Evolutionary conservation across 495 filamentous ascomycete genomes (phyloP), one percentile per base, ranked within the genome.

Genomic region (Cryomyces antarcticus): DNA sequence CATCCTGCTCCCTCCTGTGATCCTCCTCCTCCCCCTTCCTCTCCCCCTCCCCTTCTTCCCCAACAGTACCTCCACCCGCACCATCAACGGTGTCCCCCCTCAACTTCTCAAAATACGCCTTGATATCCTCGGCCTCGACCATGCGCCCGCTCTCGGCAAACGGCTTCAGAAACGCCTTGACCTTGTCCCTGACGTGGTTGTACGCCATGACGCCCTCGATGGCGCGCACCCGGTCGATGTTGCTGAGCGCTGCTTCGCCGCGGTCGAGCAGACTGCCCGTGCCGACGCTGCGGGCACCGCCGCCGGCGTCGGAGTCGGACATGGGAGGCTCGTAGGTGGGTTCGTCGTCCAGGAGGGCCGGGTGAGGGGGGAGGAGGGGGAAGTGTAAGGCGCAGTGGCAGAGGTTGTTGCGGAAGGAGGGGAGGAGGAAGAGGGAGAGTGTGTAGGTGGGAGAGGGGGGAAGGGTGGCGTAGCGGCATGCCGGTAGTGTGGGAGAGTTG

Each of bases 151-250:
- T 85, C 57, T 93, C 88, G 4, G 89, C 89, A 61, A 93, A 97
- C 41, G 93, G 82, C 54, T 80, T 71, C 45, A 97, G 70, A 56
- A 97, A 96, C 4, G 72, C 73, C 68, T 85, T 95, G 10, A 97
- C 74, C 52, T 88, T 87, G 39, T 95, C 88, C 49, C 88, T 87
- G 17, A 97, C 70, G 48, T 89, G 76, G 51, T 94, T 94, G 58
- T 95, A 97, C 9, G 82, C 84, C 84, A 94, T 93, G 7, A 92
- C 88, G 13, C 89, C 89, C 58, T 97, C 87, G 48, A 97, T 94
- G 4, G 89, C 89, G 13, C 77, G 66, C 12, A 96, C 86, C 3
- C 89, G 77, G 57, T 96, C 89, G 13, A 97, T 74, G 47, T 80
- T 87, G 57, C 73, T 82, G 28, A 97, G 67, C 0, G 86, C 89